phyloP scores from a whole-genome alignment of 208 protist genomes.

The Crithidia acanthocephali region DNA sequence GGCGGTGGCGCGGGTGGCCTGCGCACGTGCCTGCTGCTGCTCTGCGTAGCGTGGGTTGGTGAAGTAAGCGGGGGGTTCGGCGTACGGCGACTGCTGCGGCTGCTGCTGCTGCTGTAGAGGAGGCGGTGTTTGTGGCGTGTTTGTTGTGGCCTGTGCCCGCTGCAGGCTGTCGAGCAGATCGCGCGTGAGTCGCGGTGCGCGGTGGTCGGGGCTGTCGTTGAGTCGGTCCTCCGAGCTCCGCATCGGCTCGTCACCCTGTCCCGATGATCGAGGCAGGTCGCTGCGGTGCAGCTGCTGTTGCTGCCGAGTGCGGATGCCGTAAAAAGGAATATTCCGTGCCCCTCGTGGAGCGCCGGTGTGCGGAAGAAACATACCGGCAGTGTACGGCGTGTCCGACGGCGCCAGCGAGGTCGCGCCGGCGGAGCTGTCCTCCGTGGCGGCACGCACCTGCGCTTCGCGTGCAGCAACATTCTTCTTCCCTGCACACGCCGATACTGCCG shows the following conservation, averaged over 20 bases:
- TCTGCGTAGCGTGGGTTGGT: constrained; percentile 17
- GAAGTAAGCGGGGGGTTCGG: neutral
- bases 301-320: constrained; percentile 1
- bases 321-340: constrained; percentile 14
- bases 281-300: neutral
- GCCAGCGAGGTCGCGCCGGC: neutral
- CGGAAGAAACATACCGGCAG: neutral
- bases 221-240: neutral
- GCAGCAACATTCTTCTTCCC: neutral
- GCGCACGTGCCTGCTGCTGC: constrained; percentile 10
- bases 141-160: neutral
- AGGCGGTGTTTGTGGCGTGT: neutral
- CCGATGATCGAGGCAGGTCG: neutral
- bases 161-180: constrained; percentile 21
- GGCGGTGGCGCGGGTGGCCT: neutral
- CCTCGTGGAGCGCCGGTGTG: neutral
- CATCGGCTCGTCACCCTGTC: neutral
- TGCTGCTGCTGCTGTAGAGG: neutral
- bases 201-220: neutral
- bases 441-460: too few relatives aligned
- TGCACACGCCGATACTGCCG: neutral
- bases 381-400: neutral
- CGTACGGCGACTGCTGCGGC: too few relatives aligned
- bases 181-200: constrained; percentile 15
- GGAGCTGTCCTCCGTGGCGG: neutral